Conservation (phyloP, 768 basidiomycete species). For the Piloderma croceum region DNA sequence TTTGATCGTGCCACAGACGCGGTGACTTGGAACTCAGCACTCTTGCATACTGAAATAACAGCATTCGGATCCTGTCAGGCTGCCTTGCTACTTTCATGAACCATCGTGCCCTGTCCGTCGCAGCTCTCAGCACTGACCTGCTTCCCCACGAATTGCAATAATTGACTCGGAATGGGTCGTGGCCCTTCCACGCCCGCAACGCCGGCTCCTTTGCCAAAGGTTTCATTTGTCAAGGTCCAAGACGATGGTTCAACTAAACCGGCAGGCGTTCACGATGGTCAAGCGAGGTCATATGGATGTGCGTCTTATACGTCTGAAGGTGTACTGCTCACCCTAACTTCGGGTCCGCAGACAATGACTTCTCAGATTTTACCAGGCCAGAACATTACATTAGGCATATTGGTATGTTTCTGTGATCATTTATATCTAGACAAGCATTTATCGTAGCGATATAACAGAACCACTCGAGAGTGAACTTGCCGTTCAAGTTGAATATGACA, state of each 20-base stretch:
- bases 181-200: conserved; percentile 31
- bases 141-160: no score
- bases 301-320: conserved; percentile 23
- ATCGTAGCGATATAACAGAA: conserved; percentile 41
- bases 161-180: no score
- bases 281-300: conserved; percentile 73
- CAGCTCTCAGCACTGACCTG: no score
- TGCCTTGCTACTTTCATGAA: no score
- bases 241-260: conserved; percentile 58
- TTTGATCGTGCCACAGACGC: no score
- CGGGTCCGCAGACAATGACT: conserved; percentile 48
- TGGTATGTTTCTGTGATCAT: conserved; percentile 41
- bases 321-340: neutral
- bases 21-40: no score
- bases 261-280: conserved; percentile 56
- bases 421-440: conserved; percentile 1
- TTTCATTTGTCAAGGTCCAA: conserved; percentile 60
- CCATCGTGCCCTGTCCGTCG: no score
- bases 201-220: conserved; percentile 49
- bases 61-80: no score
- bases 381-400: conserved; percentile 90
- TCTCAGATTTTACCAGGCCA: conserved; percentile 66
- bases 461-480: conserved; percentile 90
- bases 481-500: conserved; percentile 96
- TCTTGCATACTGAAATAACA: no score